A percentile compares a stretch with the other conserved stretches of the same genome.
Evolutionary conservation across 148 eudicot genomes (phyloP).

Genomic region (Diospyros kaki): DNA sequence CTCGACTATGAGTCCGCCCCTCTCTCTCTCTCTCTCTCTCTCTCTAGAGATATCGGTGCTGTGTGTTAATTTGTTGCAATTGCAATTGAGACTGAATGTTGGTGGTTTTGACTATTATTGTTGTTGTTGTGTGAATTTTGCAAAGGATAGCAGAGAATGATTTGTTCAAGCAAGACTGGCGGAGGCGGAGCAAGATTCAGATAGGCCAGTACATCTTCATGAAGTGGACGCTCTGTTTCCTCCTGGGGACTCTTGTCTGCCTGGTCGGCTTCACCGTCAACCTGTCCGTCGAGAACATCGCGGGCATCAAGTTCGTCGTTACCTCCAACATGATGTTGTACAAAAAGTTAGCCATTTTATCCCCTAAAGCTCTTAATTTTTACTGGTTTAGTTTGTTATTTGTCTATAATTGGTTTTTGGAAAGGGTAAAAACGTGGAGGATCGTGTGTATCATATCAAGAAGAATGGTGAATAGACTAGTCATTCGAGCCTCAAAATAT

Average conservation of each 20-base stretch:
- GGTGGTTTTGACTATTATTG: not conserved
- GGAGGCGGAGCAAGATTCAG: constrained; percentile 51
- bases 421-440: no score
- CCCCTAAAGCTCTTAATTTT: not conserved
- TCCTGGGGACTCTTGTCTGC: constrained; percentile 62
- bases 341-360: constrained; percentile 28
- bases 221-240: constrained; percentile 84
- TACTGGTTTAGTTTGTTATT: not conserved
- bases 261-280: constrained; percentile 70
- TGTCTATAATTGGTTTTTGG: no score
- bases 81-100: not conserved
- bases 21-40: not conserved
- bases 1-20: constrained; percentile 69
- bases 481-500: no score
- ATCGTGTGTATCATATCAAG: no score
- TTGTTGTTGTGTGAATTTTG: not conserved
- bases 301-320: constrained; percentile 83
- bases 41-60: not conserved
- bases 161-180: constrained; percentile 89
- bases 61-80: not conserved
- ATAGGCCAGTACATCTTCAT: constrained; percentile 64
- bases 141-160: constrained; percentile 82
- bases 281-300: constrained; percentile 75
- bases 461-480: no score
- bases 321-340: constrained; percentile 78